A percentile compares a stretch with the other conserved stretches of the same genome.
Evolutionary conservation across 345 rosid genomes (phyloP).

Genomic region (Arabidopsis suecica): DNA sequence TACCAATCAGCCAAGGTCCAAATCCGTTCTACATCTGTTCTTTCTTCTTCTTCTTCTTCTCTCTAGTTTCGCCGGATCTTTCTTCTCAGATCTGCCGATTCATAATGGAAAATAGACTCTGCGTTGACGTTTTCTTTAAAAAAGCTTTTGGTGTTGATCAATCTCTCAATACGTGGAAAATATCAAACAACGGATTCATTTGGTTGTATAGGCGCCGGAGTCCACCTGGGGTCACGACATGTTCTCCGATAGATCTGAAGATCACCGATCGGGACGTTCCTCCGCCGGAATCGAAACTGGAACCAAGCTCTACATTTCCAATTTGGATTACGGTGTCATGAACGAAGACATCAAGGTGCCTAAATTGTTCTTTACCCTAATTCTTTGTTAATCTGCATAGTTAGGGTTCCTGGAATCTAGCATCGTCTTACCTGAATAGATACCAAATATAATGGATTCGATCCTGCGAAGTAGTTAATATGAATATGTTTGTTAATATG

Average conservation of each 20-base stretch:
- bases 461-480: background rate
- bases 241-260: constrained; percentile 52
- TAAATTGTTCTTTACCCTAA: background rate
- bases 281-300: constrained; percentile 85
- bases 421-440: background rate
- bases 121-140: constrained; percentile 29
- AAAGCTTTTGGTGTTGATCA: constrained; percentile 36
- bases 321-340: constrained; percentile 92
- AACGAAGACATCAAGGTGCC: constrained; percentile 91
- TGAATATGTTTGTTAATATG: constrained; percentile 3
- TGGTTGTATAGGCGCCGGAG: constrained; percentile 81
- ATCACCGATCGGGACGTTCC: constrained; percentile 48
- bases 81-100: constrained; percentile 43
- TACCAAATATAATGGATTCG: background rate
- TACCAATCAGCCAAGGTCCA: constrained; percentile 59
- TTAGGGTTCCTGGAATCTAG: constrained; percentile 9
- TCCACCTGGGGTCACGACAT: constrained; percentile 89
- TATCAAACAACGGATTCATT: constrained; percentile 45
- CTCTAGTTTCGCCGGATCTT: constrained; percentile 31
- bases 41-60: constrained; percentile 33
- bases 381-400: background rate
- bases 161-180: constrained; percentile 36
- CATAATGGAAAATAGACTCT: constrained; percentile 11
- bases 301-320: constrained; percentile 90
- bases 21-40: constrained; percentile 34